Evolutionary conservation across 139 green algal species (phyloP).

Genomic region (Ettlia oleoabundans): DNA sequence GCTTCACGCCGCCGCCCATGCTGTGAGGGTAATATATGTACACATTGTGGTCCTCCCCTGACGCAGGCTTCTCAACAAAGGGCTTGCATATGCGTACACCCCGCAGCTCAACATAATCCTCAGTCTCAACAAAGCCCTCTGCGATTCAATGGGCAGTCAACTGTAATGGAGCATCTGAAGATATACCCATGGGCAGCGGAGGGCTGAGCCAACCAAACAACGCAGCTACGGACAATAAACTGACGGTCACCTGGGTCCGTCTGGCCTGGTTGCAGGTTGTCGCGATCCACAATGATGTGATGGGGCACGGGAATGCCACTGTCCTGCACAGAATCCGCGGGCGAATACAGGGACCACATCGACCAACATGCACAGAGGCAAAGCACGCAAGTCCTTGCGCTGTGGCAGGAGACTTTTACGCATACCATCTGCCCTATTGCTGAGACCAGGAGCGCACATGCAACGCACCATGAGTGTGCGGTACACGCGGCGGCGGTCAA

Average conservation of each 20-base stretch:
- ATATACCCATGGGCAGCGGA: too few species aligned
- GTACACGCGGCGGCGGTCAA: slow-evolving; percentile 93
- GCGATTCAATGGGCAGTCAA: background rate
- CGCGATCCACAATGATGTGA: slow-evolving; percentile 91
- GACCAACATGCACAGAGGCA: too few species aligned
- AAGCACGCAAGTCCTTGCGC: too few species aligned
- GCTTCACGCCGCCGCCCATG: slow-evolving; percentile 98
- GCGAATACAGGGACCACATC: too few species aligned
- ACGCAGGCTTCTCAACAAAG: slow-evolving; percentile 98
- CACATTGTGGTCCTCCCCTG: slow-evolving; percentile 97
- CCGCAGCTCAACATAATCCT: slow-evolving; percentile 87
- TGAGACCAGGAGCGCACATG: background rate
- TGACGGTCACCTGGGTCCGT: slow-evolving; percentile 60
- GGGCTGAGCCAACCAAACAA: background rate
- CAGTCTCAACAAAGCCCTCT: slow-evolving; percentile 86
- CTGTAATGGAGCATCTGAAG: too few species aligned
- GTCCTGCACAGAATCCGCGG: too few species aligned
- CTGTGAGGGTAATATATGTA: slow-evolving; percentile 98
- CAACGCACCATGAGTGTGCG: slow-evolving; percentile 55
- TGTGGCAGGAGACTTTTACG: too few species aligned
- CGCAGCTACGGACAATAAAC: background rate
- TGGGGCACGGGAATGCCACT: slow-evolving; percentile 85
- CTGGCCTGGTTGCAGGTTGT: slow-evolving; percentile 52
- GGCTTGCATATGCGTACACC: slow-evolving; percentile 91
- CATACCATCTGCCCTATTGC: too few species aligned